Evolutionary conservation across 2,329 filamentous ascomycete species (phyloP), one percentile per base, ranked within the genome.

Genomic region (Pseudocercospora ulei): DNA sequence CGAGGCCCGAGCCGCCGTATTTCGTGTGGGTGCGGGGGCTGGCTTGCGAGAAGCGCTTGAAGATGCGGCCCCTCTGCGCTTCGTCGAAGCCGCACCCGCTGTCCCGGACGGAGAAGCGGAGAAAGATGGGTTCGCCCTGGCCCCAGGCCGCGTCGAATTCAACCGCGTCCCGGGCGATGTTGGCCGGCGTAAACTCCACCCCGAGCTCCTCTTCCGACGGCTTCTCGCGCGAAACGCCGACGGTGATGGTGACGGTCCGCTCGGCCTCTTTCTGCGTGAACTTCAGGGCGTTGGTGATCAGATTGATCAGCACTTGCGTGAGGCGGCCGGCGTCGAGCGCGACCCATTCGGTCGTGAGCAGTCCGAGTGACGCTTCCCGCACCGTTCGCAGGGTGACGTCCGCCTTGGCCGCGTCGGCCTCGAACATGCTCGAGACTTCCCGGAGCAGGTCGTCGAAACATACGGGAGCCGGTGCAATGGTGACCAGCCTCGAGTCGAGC

Each of bases 1-100:
- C 79, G 1, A 83, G 65, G 0, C 79, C 79, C 0, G 74, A 78
- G 0, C 79, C 79, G n/a, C 79, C 79, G 47, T 82, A 81, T 44
- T 78, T 72, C 12, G 78, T 70, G 44, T 80, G 76, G 0, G 77
- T 81, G 36, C 70, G 71, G 3, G 76, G 72, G 8, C 70, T 78
- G 0, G 76, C 76, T 57, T 83, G 79, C 7, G 75, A 71, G 55
- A 83, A 83, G 14, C 77, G 70, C 46, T 79, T 70, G 55, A 83
- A 83, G 0, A 83, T 65, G 16, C 69, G 49, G 0, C 43, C 38
- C 14, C 54, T 59, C 29, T 65, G 60, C 1, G 60, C 56, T 2
- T 56, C 47, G 1, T 53, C 54, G 7, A 66, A 50, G 0, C 63
- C 63, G 11, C 58, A 55, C 3, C 63, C 63, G 2, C 58, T 64